These are phyloP conservation scores for Candida sp. DNA, from an alignment of 1,139 yeast species.

Conservation along the genomic window DNA sequence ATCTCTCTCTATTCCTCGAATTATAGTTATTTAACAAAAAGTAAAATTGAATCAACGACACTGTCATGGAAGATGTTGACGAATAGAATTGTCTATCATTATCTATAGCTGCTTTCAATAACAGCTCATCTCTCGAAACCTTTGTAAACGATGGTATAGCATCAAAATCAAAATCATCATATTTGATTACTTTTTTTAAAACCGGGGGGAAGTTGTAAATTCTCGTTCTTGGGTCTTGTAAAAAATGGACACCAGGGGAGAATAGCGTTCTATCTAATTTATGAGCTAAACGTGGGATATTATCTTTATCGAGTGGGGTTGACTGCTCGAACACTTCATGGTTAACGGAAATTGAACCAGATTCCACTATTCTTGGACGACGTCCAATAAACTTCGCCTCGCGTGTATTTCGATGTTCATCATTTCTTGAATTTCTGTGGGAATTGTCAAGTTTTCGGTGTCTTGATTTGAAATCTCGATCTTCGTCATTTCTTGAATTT, in stretches of 20 bases:
- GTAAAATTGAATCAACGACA: slow-evolving; percentile 72
- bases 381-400: not conserved
- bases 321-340: slow-evolving; percentile 17
- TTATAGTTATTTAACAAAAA: slow-evolving; percentile 57
- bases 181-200: slow-evolving; percentile 59
- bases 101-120: slow-evolving; percentile 48
- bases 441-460: not conserved
- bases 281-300: slow-evolving; percentile 51
- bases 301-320: slow-evolving; percentile 17
- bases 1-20: slow-evolving; percentile 17
- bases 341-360: slow-evolving; percentile 1
- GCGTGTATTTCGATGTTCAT: not conserved
- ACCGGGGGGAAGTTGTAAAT: slow-evolving; percentile 67
- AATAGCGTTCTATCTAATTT: slow-evolving; percentile 67
- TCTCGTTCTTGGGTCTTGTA: slow-evolving; percentile 74
- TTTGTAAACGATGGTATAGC: slow-evolving; percentile 57
- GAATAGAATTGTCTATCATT: slow-evolving; percentile 53
- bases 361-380: not conserved
- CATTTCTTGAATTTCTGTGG: not conserved
- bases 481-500: not conserved
- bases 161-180: slow-evolving; percentile 65
- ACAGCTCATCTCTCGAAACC: slow-evolving; percentile 59
- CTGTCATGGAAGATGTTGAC: slow-evolving; percentile 88
- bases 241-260: slow-evolving; percentile 80
- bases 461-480: not conserved